These are phyloP conservation scores for Yarrowia galli DNA, from an alignment of 1,139 yeast genomes.

Conservation along the genomic window DNA sequence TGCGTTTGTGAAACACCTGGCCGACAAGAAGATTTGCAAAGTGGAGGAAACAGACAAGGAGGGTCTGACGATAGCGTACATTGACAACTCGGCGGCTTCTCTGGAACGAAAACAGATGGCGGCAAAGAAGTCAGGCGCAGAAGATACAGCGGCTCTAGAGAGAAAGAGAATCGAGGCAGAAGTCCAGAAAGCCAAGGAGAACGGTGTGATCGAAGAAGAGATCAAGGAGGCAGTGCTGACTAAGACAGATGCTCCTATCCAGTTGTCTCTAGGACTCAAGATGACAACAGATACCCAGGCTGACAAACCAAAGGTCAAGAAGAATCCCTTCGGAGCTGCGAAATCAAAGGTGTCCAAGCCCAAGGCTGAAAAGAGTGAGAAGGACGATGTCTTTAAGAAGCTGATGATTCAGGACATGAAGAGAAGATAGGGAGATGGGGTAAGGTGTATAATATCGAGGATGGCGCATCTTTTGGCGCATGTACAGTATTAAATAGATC, in stretches of 20 bases:
- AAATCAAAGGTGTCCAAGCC: slow-evolving; percentile 32
- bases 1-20: slow-evolving; percentile 71
- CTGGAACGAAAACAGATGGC: slow-evolving; percentile 52
- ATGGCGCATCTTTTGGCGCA: no score
- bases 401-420: slow-evolving; percentile 26
- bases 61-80: slow-evolving; percentile 59
- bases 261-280: slow-evolving; percentile 22
- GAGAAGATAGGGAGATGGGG: background rate
- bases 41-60: slow-evolving; percentile 60
- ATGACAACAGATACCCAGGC: background rate
- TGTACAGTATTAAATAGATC: no score
- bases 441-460: background rate
- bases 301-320: slow-evolving; percentile 23
- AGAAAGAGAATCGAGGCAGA: slow-evolving; percentile 60
- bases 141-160: slow-evolving; percentile 57
- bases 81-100: slow-evolving; percentile 60
- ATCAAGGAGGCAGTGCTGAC: slow-evolving; percentile 40
- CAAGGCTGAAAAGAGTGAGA: background rate
- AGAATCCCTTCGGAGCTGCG: slow-evolving; percentile 16
- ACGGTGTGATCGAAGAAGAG: slow-evolving; percentile 39
- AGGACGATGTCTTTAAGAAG: slow-evolving; percentile 25
- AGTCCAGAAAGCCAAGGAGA: slow-evolving; percentile 56
- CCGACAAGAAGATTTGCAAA: slow-evolving; percentile 63
- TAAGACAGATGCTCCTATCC: slow-evolving; percentile 20
- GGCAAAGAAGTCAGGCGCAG: slow-evolving; percentile 51